A percentile compares a stretch with the other conserved stretches of the same genome.
These are phyloP conservation scores for Xylariaceae sp. DNA, from an alignment of 2,329 filamentous ascomycete genomes.

Conservation along the genomic window DNA sequence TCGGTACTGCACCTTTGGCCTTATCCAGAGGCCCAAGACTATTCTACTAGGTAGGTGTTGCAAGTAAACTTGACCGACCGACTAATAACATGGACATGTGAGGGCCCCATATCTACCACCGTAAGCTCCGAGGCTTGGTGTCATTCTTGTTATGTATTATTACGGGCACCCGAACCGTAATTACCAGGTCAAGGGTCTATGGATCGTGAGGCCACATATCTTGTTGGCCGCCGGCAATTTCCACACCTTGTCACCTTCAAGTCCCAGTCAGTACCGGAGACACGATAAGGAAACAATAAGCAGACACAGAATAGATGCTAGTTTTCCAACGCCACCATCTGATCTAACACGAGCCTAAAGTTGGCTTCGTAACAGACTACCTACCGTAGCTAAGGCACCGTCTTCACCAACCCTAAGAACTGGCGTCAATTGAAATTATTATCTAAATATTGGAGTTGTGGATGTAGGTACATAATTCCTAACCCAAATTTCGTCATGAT, in stretches of 20 bases:
- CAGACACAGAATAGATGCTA: too few species aligned
- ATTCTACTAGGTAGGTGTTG: too few species aligned
- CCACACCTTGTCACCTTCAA: not conserved
- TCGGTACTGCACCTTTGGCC: slow-evolving; percentile 26
- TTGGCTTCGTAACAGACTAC: too few species aligned
- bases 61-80: too few species aligned
- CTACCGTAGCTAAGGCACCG: not conserved
- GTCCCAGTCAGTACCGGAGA: not conserved
- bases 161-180: not conserved
- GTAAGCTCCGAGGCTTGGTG: slow-evolving; percentile 17
- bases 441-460: too few species aligned
- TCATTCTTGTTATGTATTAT: not conserved
- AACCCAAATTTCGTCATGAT: not conserved
- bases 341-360: too few species aligned
- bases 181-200: slow-evolving; percentile 16
- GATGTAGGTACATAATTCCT: not conserved
- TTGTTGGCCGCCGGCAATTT: too few species aligned
- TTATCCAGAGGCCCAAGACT: too few species aligned
- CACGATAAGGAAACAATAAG: slow-evolving; percentile 10
- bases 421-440: too few species aligned
- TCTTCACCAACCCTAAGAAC: not conserved
- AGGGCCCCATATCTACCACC: slow-evolving; percentile 15
- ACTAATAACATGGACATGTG: slow-evolving; percentile 14
- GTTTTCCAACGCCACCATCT: too few species aligned
- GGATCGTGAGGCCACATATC: slow-evolving; percentile 15